phyloP scores from a whole-genome alignment of 2,329 filamentous ascomycete genomes.

The Colletotrichum incanum region DNA sequence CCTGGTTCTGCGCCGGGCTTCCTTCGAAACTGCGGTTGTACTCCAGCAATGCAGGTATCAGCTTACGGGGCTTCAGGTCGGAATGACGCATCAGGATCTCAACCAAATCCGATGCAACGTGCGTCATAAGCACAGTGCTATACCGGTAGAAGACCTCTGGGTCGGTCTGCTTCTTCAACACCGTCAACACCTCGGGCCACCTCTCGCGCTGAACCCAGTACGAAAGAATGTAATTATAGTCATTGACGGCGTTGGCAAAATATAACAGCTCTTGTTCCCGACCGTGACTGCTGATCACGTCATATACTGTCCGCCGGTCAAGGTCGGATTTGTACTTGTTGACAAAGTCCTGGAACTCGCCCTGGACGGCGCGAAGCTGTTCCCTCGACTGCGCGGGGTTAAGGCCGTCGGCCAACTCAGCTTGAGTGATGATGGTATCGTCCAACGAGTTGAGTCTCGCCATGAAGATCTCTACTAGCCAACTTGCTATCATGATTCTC shows the following conservation, averaged over 20 bases:
- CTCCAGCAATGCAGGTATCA: conserved; percentile 94
- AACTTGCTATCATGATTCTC: conserved; percentile 93
- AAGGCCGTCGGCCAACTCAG: conserved; percentile 81
- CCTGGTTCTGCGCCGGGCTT: conserved; percentile 85
- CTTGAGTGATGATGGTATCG: conserved; percentile 91
- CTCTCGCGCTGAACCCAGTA: conserved; percentile 98
- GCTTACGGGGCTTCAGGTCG: conserved; percentile 85
- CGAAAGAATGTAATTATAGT: conserved; percentile 94
- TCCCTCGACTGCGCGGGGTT: conserved; percentile 80
- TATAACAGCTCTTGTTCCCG: conserved; percentile 93
- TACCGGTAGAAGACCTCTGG: conserved; percentile 96
- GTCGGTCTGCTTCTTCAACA: conserved; percentile 93
- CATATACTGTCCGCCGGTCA: conserved; percentile 93
- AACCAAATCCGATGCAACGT: conserved; percentile 88
- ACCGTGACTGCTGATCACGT: conserved; percentile 95
- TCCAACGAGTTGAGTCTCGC: conserved; percentile 95
- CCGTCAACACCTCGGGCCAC: conserved; percentile 88
- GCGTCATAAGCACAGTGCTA: conserved; percentile 95
- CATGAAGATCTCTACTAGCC: conserved; percentile 98
- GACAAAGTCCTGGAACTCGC: conserved; percentile 91
- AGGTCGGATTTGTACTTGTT: conserved; percentile 88
- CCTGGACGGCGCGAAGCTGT: conserved; percentile 78
- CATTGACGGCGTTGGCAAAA: conserved; percentile 90
- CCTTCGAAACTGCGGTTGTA: conserved; percentile 87
- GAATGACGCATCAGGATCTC: conserved; percentile 95